These are phyloP conservation scores for Fraxinus sp. DNA, from an alignment of 305 asterid species.

Conservation along the genomic window DNA sequence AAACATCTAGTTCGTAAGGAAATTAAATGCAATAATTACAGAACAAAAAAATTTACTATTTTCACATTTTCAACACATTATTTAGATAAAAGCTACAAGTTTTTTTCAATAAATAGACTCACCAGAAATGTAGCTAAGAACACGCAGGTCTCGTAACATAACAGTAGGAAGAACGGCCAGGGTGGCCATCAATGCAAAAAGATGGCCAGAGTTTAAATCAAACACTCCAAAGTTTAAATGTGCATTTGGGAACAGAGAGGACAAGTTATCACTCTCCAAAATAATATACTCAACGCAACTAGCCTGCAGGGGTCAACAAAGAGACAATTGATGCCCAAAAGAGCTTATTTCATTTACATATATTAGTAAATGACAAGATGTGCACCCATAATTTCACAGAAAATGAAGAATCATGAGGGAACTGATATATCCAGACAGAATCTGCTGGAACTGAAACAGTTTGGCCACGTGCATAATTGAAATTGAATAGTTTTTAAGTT, in stretches of 20 bases:
- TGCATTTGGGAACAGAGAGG: slow-evolving; percentile 78
- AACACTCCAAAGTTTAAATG: slow-evolving; percentile 63
- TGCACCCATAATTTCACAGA: neutral
- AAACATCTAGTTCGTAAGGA: neutral
- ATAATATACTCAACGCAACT: slow-evolving; percentile 86
- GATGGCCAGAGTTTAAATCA: slow-evolving; percentile 51
- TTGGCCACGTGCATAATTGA: neutral
- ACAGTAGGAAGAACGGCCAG: slow-evolving; percentile 87
- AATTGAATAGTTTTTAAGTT: neutral
- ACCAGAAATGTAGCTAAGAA: slow-evolving; percentile 96
- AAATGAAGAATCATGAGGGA: neutral
- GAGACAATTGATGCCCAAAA: slow-evolving; percentile 6
- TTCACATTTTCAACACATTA: neutral
- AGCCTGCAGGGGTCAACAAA: slow-evolving; percentile 49
- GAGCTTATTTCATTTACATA: neutral
- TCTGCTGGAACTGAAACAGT: neutral
- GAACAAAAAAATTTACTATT: neutral
- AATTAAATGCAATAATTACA: neutral
- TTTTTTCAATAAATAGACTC: slow-evolving; percentile 14
- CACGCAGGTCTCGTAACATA: slow-evolving; percentile 62
- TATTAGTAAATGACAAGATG: neutral
- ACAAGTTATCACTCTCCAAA: slow-evolving; percentile 80
- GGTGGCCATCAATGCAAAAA: slow-evolving; percentile 65
- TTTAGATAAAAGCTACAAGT: neutral
- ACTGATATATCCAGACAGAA: neutral